Evolutionary conservation across 495 filamentous ascomycete species (phyloP).

Genomic region (Penicillium bovifimosum): DNA sequence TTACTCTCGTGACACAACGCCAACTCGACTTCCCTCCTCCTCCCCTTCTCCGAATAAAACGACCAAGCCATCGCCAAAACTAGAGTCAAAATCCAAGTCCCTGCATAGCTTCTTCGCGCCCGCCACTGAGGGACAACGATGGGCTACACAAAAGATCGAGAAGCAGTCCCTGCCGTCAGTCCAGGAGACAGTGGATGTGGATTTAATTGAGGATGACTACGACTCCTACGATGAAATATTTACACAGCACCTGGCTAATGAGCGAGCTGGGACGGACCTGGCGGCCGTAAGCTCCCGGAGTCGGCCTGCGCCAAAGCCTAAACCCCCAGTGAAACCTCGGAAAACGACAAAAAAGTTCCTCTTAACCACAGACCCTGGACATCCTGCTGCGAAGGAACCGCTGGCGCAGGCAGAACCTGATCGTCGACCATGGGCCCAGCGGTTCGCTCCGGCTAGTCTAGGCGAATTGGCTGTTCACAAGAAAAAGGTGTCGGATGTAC

Average conservation of each 20-base stretch:
- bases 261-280: background rate
- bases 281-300: background rate
- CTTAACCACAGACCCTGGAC: conserved; percentile 8
- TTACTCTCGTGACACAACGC: conserved; percentile 6
- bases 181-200: conserved; percentile 28
- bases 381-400: background rate
- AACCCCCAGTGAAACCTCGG: conserved; percentile 1
- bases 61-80: conserved; percentile 3
- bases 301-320: conserved; percentile 8
- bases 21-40: conserved; percentile 10
- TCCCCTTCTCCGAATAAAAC: conserved; percentile 20
- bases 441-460: conserved; percentile 66
- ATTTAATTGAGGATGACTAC: conserved; percentile 48
- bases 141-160: conserved; percentile 28
- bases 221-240: conserved; percentile 46
- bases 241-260: conserved; percentile 16
- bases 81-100: conserved; percentile 14
- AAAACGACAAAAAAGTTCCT: conserved; percentile 24
- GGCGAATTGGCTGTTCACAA: conserved; percentile 89
- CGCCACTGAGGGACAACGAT: conserved; percentile 28
- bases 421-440: conserved; percentile 73
- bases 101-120: conserved; percentile 21
- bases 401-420: conserved; percentile 10
- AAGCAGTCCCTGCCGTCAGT: conserved; percentile 8
- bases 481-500: conserved; percentile 83